Evolutionary conservation across 495 filamentous ascomycete species (phyloP).

Genomic region (Mycothermus thermophilus): DNA sequence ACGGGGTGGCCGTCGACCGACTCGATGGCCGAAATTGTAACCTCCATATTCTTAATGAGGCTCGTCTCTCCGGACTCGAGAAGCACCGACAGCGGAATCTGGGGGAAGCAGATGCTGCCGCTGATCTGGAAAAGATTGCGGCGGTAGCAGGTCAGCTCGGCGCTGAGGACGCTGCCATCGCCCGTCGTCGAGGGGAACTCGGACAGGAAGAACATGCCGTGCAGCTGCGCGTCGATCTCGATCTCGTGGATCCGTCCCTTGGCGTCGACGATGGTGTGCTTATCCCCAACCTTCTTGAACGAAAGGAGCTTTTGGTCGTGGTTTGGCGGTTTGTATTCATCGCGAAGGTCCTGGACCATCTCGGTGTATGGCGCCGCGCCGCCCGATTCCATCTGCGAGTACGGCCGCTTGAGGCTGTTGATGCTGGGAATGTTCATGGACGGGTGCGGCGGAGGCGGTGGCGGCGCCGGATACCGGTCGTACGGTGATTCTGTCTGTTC

Average conservation of each 20-base stretch:
- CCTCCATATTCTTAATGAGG: conserved; percentile 65
- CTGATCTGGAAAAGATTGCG: conserved; percentile 89
- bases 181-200: conserved; percentile 61
- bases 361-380: conserved; percentile 38
- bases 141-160: conserved; percentile 84
- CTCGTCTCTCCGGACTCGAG: conserved; percentile 73
- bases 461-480: conserved; percentile 32
- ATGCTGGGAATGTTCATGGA: conserved; percentile 39
- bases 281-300: conserved; percentile 39
- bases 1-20: conserved; percentile 82
- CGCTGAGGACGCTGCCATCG: conserved; percentile 50
- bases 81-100: conserved; percentile 56
- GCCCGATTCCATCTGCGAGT: conserved; percentile 27
- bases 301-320: conserved; percentile 44
- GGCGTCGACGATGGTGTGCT: conserved; percentile 41
- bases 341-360: conserved; percentile 40
- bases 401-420: conserved; percentile 39
- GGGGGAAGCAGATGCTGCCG: conserved; percentile 67
- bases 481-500: conserved; percentile 30
- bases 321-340: conserved; percentile 41
- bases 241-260: conserved; percentile 42
- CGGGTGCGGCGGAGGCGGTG: conserved; percentile 24
- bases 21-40: conserved; percentile 74
- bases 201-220: conserved; percentile 93
- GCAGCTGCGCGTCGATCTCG: conserved; percentile 66